These are phyloP conservation scores for Wallacemonas sp. DNA, from an alignment of 208 protist genomes.

Conservation along the genomic window DNA sequence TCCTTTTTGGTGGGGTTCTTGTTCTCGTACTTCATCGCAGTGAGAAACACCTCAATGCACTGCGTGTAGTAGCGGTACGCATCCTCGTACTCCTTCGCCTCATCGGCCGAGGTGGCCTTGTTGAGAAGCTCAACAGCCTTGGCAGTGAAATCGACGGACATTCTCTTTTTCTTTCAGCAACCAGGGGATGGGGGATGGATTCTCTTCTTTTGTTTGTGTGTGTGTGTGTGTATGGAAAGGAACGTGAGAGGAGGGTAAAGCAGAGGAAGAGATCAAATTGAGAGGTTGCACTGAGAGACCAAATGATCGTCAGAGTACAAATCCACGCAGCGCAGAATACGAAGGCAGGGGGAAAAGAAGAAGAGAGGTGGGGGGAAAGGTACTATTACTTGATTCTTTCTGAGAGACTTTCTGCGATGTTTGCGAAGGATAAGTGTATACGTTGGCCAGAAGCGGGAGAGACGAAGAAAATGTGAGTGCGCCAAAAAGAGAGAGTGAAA, in stretches of 20 bases:
- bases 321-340: too few relatives aligned
- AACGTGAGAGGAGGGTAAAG: slow-evolving; percentile 4
- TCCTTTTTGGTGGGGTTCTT: slow-evolving; percentile 95
- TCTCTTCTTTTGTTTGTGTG: neutral
- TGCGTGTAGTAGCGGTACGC: slow-evolving; percentile 94
- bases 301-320: too few relatives aligned
- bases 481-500: too few relatives aligned
- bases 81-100: slow-evolving; percentile 93
- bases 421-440: too few relatives aligned
- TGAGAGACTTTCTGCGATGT: too few relatives aligned
- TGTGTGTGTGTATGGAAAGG: neutral
- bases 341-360: too few relatives aligned
- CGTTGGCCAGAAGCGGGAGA: too few relatives aligned
- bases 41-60: slow-evolving; percentile 95
- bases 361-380: too few relatives aligned
- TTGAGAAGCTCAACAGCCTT: slow-evolving; percentile 94
- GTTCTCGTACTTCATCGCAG: slow-evolving; percentile 94
- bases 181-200: neutral
- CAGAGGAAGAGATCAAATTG: slow-evolving; percentile 7
- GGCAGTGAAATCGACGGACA: slow-evolving; percentile 93
- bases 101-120: slow-evolving; percentile 89
- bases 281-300: too few relatives aligned
- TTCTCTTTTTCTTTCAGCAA: slow-evolving; percentile 21
- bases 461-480: too few relatives aligned
- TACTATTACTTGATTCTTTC: too few relatives aligned